These are phyloP conservation scores for Calonectria ilicicola DNA, from an alignment of 2,329 filamentous ascomycete species.

Conservation along the genomic window DNA sequence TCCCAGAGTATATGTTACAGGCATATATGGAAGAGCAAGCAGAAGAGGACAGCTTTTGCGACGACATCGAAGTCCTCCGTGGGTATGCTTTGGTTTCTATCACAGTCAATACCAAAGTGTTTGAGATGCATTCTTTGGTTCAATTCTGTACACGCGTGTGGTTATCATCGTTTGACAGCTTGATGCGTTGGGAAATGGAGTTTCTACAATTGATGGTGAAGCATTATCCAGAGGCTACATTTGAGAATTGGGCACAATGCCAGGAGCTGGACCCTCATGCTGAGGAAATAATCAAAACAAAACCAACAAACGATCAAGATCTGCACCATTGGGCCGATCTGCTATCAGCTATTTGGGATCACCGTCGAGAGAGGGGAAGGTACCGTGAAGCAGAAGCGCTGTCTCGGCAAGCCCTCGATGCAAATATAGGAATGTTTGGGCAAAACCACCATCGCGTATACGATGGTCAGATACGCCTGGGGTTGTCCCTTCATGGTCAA, in stretches of 20 bases:
- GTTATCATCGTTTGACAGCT: not conserved
- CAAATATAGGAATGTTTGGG: not conserved
- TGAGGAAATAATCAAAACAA: not conserved
- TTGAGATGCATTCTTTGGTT: conserved; percentile 17
- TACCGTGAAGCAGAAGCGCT: conserved; percentile 32
- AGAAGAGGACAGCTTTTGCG: not conserved
- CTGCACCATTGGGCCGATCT: not conserved
- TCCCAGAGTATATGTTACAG: not conserved
- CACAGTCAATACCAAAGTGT: not conserved
- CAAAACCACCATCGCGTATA: not conserved
- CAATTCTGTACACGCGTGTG: conserved; percentile 1
- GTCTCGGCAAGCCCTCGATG: not conserved
- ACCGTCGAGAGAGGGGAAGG: not conserved
- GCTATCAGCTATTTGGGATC: not conserved
- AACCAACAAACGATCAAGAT: not conserved
- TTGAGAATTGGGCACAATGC: not conserved
- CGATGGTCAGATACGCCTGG: not conserved
- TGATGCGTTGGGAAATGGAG: not conserved
- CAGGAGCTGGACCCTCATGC: not conserved
- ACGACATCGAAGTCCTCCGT: conserved; percentile 24
- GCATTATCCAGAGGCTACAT: not conserved
- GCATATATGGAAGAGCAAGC: not conserved
- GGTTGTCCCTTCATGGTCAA: not conserved
- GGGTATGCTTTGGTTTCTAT: conserved; percentile 20
- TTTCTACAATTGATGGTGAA: not conserved